Evolutionary conservation across 2,329 filamentous ascomycete species (phyloP).

Genomic region (Trichoderma oligosporum): DNA sequence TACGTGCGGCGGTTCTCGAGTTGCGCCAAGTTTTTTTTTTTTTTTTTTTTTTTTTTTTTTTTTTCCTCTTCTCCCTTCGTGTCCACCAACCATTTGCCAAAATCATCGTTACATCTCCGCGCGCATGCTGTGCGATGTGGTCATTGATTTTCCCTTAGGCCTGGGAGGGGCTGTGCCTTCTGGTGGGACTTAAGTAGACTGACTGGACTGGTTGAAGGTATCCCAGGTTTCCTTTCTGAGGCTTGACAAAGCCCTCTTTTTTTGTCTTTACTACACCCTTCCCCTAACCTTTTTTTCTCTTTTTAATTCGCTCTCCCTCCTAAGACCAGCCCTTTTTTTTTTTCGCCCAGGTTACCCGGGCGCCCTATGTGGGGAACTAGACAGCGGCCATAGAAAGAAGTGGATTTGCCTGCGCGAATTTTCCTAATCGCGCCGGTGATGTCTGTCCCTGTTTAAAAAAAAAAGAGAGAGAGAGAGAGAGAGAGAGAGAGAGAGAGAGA

Average conservation of each 20-base stretch:
- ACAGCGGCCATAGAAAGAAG: constrained; percentile 10
- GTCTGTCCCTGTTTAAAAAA: constrained; percentile 11
- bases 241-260: neutral
- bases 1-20: constrained; percentile 14
- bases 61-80: too few species aligned
- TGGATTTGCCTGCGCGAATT: constrained; percentile 21
- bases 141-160: constrained; percentile 9
- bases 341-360: constrained; percentile 13
- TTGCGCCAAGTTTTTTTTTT: constrained; percentile 6
- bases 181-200: too few species aligned
- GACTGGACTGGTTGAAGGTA: neutral
- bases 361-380: constrained; percentile 18
- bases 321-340: neutral
- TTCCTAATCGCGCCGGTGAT: constrained; percentile 9
- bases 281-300: neutral
- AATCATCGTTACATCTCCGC: neutral
- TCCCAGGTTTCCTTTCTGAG: neutral
- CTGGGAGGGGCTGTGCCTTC: constrained; percentile 7
- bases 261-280: neutral
- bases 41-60: neutral
- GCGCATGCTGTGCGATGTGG: constrained; percentile 7
- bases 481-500: too few species aligned
- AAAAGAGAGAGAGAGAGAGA: too few species aligned
- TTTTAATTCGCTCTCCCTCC: constrained; percentile 5
- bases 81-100: neutral